phyloP scores from a whole-genome alignment of 495 filamentous ascomycete species.

The Chlorociboria aeruginascens region DNA sequence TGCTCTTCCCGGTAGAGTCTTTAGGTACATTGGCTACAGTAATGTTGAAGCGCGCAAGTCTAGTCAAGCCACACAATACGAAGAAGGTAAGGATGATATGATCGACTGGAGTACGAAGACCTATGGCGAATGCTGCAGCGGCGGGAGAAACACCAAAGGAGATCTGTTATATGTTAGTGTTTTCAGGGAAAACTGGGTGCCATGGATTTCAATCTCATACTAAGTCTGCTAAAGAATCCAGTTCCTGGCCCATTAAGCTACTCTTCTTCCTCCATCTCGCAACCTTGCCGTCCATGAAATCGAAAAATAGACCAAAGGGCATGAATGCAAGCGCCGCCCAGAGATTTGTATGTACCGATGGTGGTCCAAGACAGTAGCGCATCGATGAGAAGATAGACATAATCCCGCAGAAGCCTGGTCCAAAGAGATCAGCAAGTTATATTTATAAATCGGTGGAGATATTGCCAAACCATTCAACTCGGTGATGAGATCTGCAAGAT shows the following conservation, averaged over 20 bases:
- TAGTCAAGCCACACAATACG: constrained; percentile 88
- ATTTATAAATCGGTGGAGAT: neutral
- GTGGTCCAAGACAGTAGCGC: constrained; percentile 78
- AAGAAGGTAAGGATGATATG: constrained; percentile 80
- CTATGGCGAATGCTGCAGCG: constrained; percentile 74
- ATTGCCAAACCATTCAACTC: constrained; percentile 66
- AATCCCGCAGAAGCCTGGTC: constrained; percentile 62
- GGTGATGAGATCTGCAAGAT: constrained; percentile 91
- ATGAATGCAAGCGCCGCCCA: constrained; percentile 79
- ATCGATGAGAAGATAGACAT: constrained; percentile 94
- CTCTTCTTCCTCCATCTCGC: constrained; percentile 93
- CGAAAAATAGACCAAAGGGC: constrained; percentile 92
- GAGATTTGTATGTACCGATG: constrained; percentile 49
- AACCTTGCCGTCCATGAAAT: constrained; percentile 96
- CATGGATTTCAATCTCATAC: constrained; percentile 35
- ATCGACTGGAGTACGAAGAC: constrained; percentile 76
- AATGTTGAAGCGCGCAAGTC: constrained; percentile 94
- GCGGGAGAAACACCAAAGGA: constrained; percentile 93
- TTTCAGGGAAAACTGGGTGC: neutral
- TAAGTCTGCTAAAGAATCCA: constrained; percentile 94
- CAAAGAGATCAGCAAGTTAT: neutral
- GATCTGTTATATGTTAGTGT: constrained; percentile 42
- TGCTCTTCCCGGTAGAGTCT: constrained; percentile 78
- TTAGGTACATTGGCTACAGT: constrained; percentile 81
- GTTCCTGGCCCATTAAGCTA: constrained; percentile 92